Percentiles rank a stretch among this genome's conserved stretches.
These are phyloP conservation scores for Lentinula sp. DNA, from an alignment of 768 basidiomycete genomes.

Conservation along the genomic window DNA sequence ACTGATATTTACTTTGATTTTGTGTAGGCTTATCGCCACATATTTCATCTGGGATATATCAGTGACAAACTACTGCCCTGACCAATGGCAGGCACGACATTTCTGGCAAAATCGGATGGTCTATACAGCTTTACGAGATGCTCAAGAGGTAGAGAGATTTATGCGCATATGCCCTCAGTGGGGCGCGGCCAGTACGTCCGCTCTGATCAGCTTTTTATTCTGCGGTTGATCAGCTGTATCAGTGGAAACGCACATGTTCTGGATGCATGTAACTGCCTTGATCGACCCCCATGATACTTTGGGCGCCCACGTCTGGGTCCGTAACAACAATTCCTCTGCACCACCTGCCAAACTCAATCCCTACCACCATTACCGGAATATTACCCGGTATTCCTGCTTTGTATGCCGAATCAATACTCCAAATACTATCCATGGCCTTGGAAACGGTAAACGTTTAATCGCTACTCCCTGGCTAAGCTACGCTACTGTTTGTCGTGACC, in stretches of 20 bases:
- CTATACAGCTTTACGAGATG: slow-evolving; percentile 58
- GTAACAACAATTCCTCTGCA: slow-evolving; percentile 27
- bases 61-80: slow-evolving; percentile 1
- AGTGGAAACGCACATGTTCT: slow-evolving; percentile 71
- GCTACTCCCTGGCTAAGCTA: slow-evolving; percentile 35
- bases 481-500: slow-evolving; percentile 56
- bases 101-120: slow-evolving; percentile 59
- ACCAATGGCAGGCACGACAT: slow-evolving; percentile 24
- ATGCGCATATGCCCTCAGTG: slow-evolving; percentile 61
- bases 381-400: slow-evolving; percentile 48
- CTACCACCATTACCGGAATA: slow-evolving; percentile 58
- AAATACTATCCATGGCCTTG: slow-evolving; percentile 41
- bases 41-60: slow-evolving; percentile 5
- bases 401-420: slow-evolving; percentile 70
- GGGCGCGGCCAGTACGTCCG: slow-evolving; percentile 50
- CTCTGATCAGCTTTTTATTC: neutral
- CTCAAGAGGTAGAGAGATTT: slow-evolving; percentile 50
- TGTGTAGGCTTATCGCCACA: neutral
- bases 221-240: neutral
- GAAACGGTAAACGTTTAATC: slow-evolving; percentile 39
- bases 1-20: neutral
- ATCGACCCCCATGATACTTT: slow-evolving; percentile 60
- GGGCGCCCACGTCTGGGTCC: slow-evolving; percentile 40
- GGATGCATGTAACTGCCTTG: slow-evolving; percentile 55
- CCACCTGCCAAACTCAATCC: slow-evolving; percentile 36